Conservation (phyloP, 768 basidiomycete genomes). For the Pholiota microspora region DNA sequence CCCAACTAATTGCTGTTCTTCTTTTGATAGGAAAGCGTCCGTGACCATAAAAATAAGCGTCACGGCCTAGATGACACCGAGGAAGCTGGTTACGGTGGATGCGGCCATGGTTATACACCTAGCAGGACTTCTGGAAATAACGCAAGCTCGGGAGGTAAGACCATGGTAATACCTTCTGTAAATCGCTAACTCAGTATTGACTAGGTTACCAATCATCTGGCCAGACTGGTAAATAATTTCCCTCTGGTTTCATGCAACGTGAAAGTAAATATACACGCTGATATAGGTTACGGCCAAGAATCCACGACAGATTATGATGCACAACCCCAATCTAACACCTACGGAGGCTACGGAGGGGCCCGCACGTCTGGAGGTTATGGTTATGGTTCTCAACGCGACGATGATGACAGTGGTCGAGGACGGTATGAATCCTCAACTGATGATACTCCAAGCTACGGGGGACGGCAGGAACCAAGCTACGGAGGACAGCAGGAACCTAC, state of each 20-base stretch:
- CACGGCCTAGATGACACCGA: conserved; percentile 44
- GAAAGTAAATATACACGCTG: neutral
- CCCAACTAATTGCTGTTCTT: neutral
- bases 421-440: neutral
- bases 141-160: neutral
- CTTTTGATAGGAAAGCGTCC: conserved; percentile 49
- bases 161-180: neutral
- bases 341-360: conserved; percentile 2
- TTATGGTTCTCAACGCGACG: conserved; percentile 11
- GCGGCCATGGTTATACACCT: conserved; percentile 23
- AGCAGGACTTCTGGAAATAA: conserved; percentile 1
- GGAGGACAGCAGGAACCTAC: too few species aligned
- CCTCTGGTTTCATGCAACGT: neutral
- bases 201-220: neutral
- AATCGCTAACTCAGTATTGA: neutral
- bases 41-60: conserved; percentile 56
- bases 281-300: neutral
- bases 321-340: conserved; percentile 1
- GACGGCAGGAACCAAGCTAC: neutral
- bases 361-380: neutral
- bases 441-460: neutral
- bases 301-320: neutral
- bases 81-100: conserved; percentile 39
- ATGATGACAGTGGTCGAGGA: conserved; percentile 1
- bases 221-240: neutral